Evolutionary conservation across 352 stramenopile species (phyloP).

Genomic region (Phytophthora pistaciae): DNA sequence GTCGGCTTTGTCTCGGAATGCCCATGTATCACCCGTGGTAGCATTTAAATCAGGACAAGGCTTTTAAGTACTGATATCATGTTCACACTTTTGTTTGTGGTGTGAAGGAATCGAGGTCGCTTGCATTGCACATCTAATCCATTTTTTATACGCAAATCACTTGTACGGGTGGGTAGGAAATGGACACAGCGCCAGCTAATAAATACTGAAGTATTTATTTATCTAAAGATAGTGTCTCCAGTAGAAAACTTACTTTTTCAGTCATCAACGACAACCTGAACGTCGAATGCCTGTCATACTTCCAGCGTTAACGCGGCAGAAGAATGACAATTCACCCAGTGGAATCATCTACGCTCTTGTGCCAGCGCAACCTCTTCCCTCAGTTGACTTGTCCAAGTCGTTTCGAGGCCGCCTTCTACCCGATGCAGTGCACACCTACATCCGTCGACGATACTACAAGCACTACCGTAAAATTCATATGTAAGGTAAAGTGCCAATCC

Average conservation of each 20-base stretch:
- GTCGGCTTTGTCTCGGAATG: constrained; percentile 6
- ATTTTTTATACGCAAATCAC: no score
- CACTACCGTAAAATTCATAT: constrained; percentile 28
- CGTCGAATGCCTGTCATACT: no score
- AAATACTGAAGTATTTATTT: no score
- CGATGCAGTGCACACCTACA: constrained; percentile 16
- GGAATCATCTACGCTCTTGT: constrained; percentile 35
- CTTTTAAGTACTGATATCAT: constrained; percentile 1
- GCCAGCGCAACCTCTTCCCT: constrained; percentile 34
- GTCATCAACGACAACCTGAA: no score
- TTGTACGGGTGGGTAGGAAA: no score
- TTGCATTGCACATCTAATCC: no score
- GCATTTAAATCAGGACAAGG: constrained; percentile 9
- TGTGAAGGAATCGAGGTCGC: no score
- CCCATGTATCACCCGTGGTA: constrained; percentile 3
- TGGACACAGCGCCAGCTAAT: no score
- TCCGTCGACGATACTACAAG: constrained; percentile 30
- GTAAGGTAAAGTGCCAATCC: no score
- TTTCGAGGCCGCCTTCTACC: constrained; percentile 42
- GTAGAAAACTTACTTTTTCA: no score
- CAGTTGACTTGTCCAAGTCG: constrained; percentile 46
- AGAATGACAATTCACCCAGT: not conserved
- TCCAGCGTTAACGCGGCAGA: not conserved
- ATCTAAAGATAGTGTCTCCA: no score
- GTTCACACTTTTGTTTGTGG: not conserved